Evolutionary conservation across 2,329 filamentous ascomycete genomes (phyloP).

Genomic region (Shiraia sp.): DNA sequence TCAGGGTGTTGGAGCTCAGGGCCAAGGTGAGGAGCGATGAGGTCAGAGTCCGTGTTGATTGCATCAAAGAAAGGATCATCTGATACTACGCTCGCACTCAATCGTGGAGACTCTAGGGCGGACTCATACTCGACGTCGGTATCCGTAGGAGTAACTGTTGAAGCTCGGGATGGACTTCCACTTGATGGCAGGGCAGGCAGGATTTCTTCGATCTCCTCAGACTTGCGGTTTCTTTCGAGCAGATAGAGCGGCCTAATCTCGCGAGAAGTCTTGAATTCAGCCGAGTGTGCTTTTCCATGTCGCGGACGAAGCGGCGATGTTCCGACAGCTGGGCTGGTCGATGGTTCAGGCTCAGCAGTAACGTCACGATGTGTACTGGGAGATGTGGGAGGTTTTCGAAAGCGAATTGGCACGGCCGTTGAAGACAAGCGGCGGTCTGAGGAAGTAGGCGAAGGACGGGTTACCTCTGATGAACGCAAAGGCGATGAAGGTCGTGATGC

Average conservation of each 20-base stretch:
- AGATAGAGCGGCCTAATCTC: conserved; percentile 84
- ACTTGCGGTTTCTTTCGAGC: conserved; percentile 63
- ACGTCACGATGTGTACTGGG: conserved; percentile 49
- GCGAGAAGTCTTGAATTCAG: conserved; percentile 58
- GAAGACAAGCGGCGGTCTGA: conserved; percentile 33
- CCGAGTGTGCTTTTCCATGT: conserved; percentile 53
- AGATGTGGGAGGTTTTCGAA: conserved; percentile 54
- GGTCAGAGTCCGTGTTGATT: conserved; percentile 17
- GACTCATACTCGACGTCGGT: conserved; percentile 52
- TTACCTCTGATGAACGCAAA: conserved; percentile 29
- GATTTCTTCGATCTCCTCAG: conserved; percentile 40
- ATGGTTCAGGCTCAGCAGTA: conserved; percentile 40
- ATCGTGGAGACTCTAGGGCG: conserved; percentile 46
- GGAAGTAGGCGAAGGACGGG: conserved; percentile 17
- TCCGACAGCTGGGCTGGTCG: conserved; percentile 27
- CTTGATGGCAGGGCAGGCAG: conserved; percentile 59
- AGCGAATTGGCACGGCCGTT: conserved; percentile 61
- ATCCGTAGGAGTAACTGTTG: conserved; percentile 37
- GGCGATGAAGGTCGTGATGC: conserved; percentile 36
- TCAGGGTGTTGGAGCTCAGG: conserved; percentile 26
- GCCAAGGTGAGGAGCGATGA: conserved; percentile 20
- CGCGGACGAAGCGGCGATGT: conserved; percentile 49
- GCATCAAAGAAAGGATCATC: conserved; percentile 29
- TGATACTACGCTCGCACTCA: conserved; percentile 23
- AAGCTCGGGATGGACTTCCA: conserved; percentile 41